Percentiles rank a stretch among this genome's conserved stretches.
These are phyloP conservation scores for Exophiala calicioides DNA, from an alignment of 2,329 filamentous ascomycete species.

Conservation along the genomic window DNA sequence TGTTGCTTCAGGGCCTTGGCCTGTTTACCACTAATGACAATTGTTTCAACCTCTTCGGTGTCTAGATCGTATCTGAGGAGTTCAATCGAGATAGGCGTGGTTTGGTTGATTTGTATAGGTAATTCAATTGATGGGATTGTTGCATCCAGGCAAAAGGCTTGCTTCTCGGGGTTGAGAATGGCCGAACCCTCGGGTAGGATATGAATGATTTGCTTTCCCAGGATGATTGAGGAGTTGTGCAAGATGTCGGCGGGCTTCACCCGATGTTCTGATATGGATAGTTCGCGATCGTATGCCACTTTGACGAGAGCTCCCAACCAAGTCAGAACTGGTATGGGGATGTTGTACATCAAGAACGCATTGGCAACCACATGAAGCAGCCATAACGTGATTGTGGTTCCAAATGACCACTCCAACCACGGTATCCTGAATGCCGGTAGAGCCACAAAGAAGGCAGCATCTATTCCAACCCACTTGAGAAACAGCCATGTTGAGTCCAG, in stretches of 20 bases:
- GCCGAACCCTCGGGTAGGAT: slow-evolving; percentile 96
- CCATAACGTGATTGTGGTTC: slow-evolving; percentile 70
- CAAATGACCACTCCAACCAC: slow-evolving; percentile 89
- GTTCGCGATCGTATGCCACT: slow-evolving; percentile 85
- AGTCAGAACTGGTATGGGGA: slow-evolving; percentile 73
- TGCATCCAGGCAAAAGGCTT: slow-evolving; percentile 77
- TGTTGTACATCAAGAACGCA: slow-evolving; percentile 88
- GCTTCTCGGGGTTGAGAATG: slow-evolving; percentile 76
- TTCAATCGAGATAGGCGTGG: slow-evolving; percentile 83
- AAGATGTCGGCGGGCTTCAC: slow-evolving; percentile 86
- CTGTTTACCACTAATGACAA: slow-evolving; percentile 73
- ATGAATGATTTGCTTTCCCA: slow-evolving; percentile 96
- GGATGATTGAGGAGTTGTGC: slow-evolving; percentile 88
- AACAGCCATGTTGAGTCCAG: slow-evolving; percentile 87
- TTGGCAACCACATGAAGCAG: slow-evolving; percentile 71
- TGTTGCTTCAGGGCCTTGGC: slow-evolving; percentile 73
- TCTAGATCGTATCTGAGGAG: slow-evolving; percentile 84
- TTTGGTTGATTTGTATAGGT: slow-evolving; percentile 92
- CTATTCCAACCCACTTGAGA: slow-evolving; percentile 88
- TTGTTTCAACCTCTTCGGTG: slow-evolving; percentile 74
- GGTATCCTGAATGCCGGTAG: slow-evolving; percentile 87
- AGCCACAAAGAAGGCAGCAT: slow-evolving; percentile 83
- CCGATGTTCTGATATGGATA: slow-evolving; percentile 88
- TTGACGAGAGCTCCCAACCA: slow-evolving; percentile 74
- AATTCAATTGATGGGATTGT: slow-evolving; percentile 64